These are phyloP conservation scores for Saturnispora besseyi DNA, from an alignment of 805 yeast species.

Conservation along the genomic window DNA sequence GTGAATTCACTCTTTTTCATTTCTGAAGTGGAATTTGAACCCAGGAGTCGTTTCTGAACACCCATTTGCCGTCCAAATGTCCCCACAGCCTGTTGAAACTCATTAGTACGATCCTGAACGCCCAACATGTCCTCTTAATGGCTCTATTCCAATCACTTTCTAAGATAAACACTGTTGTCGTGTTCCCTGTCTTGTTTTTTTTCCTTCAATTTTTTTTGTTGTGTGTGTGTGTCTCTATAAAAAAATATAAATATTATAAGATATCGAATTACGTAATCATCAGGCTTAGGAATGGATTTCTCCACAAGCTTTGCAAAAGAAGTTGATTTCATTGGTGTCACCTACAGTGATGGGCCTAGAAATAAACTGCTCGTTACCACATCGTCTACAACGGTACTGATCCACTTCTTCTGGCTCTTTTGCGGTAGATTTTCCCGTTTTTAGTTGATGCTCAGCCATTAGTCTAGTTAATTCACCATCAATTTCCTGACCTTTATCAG, in stretches of 20 bases:
- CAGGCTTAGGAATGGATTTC: slow-evolving; percentile 1
- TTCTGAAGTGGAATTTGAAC: background rate
- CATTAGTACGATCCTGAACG: slow-evolving; percentile 79
- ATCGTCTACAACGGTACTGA: slow-evolving; percentile 13
- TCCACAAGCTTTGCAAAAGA: slow-evolving; percentile 25
- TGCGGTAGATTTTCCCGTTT: background rate
- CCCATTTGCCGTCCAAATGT: slow-evolving; percentile 47
- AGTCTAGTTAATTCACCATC: slow-evolving; percentile 5
- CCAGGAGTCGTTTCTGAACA: slow-evolving; percentile 13
- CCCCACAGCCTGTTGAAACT: slow-evolving; percentile 85
- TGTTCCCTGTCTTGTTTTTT: background rate
- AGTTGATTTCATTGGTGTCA: slow-evolving; percentile 15
- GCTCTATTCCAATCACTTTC: background rate
- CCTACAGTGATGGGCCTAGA: slow-evolving; percentile 18
- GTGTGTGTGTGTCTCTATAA: background rate
- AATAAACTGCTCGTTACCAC: slow-evolving; percentile 19
- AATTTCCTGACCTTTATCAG: slow-evolving; percentile 1
- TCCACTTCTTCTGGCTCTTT: background rate
- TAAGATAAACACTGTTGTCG: background rate
- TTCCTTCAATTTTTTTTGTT: background rate
- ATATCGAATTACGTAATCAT: background rate
- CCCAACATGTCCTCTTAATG: slow-evolving; percentile 15
- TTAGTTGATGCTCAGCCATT: background rate
- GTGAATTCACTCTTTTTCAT: slow-evolving; percentile 50
- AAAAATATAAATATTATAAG: background rate